Evolutionary conservation across 2,329 filamentous ascomycete genomes (phyloP).

Genomic region (Clonostachys rhizophaga): DNA sequence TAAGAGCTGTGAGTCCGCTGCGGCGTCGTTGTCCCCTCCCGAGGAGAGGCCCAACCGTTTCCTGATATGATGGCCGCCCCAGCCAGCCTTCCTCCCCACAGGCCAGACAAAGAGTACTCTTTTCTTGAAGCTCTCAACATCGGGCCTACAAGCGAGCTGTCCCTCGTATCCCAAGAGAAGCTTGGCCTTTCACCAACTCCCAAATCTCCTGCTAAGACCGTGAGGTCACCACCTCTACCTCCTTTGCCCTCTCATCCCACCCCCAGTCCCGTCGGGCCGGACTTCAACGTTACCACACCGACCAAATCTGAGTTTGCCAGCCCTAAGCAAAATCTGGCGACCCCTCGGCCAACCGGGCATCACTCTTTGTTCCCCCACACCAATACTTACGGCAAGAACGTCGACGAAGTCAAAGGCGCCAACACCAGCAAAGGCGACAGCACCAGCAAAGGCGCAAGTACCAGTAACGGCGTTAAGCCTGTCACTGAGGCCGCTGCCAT

Average conservation of each 20-base stretch:
- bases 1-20: background rate
- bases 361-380: too few species aligned
- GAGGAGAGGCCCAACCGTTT: background rate
- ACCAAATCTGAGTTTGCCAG: background rate
- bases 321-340: background rate
- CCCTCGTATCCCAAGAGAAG: constrained; percentile 16
- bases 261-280: background rate
- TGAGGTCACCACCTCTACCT: too few species aligned
- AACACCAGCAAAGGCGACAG: background rate
- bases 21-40: background rate
- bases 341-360: background rate
- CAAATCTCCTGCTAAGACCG: background rate
- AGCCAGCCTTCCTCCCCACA: background rate
- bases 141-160: constrained; percentile 13
- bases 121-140: constrained; percentile 19
- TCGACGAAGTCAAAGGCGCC: too few species aligned
- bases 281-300: background rate
- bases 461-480: too few species aligned
- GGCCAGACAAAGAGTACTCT: constrained; percentile 14
- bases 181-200: constrained; percentile 10
- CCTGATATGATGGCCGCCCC: background rate
- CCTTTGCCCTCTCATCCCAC: background rate
- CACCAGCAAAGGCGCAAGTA: constrained; percentile 1
- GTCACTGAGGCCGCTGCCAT: constrained; percentile 10
- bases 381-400: too few species aligned